Percentiles rank a stretch among this genome's conserved stretches.
These are phyloP conservation scores for Setomelanomma holmii DNA, from an alignment of 2,329 filamentous ascomycete genomes.

Conservation along the genomic window DNA sequence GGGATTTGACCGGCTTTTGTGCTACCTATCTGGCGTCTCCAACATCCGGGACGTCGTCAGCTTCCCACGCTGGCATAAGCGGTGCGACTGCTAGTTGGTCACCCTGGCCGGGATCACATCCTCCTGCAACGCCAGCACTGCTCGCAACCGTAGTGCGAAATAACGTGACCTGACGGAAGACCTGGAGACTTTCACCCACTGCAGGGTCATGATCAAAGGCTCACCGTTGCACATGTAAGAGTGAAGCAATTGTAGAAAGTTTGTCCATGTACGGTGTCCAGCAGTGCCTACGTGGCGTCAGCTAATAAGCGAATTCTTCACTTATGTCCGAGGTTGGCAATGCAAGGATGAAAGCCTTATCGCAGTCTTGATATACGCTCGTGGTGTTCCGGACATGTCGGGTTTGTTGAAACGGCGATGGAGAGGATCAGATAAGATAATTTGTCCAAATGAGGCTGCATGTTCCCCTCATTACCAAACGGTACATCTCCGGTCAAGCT, in stretches of 20 bases:
- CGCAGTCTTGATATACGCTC: no score
- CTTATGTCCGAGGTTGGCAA: no score
- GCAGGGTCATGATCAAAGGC: conserved; percentile 1
- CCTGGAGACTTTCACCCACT: conserved; percentile 12
- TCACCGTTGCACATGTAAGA: conserved; percentile 26
- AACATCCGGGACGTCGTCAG: conserved; percentile 86
- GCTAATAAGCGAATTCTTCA: neutral
- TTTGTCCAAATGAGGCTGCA: conserved; percentile 12
- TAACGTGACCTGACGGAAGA: conserved; percentile 10
- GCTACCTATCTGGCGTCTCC: conserved; percentile 80
- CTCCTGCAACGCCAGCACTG: neutral
- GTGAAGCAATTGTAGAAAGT: conserved; percentile 7
- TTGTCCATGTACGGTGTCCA: neutral
- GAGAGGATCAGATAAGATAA: conserved; percentile 42
- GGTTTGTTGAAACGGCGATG: neutral
- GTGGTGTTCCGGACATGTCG: neutral
- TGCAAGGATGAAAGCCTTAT: no score
- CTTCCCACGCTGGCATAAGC: conserved; percentile 76
- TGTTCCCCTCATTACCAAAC: conserved; percentile 18
- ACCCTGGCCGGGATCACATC: neutral
- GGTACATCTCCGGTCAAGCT: conserved; percentile 23
- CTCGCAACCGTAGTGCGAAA: neutral
- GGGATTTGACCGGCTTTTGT: conserved; percentile 85
- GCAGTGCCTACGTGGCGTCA: neutral
- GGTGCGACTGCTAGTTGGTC: conserved; percentile 57